Conservation (phyloP, 345 rosid genomes). For the Draba incana region DNA sequence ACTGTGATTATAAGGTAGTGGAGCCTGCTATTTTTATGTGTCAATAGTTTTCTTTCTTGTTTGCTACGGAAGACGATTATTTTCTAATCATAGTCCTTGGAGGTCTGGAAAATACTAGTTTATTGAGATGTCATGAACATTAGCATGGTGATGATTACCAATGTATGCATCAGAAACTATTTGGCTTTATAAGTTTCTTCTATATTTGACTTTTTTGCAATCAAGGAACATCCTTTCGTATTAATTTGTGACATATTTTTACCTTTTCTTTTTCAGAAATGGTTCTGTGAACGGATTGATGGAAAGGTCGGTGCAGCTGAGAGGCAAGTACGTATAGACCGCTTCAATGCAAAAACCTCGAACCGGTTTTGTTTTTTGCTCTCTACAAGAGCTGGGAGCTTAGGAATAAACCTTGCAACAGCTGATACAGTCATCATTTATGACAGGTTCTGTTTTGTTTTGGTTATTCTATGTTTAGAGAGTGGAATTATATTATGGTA, state of each 20-base stretch:
- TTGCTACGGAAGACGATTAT: too few relatives aligned
- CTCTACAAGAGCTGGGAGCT: constrained; percentile 99
- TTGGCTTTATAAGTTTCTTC: too few relatives aligned
- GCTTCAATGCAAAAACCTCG: constrained; percentile 90
- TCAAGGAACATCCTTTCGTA: background rate
- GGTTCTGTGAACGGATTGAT: constrained; percentile 95
- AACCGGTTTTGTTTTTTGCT: constrained; percentile 94
- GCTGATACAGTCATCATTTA: constrained; percentile 98
- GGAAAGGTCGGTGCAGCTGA: constrained; percentile 99
- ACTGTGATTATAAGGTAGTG: constrained; percentile 73
- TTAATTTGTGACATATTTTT: constrained; percentile 10
- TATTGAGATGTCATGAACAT: too few relatives aligned
- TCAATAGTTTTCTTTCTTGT: too few relatives aligned
- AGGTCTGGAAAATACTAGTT: too few relatives aligned
- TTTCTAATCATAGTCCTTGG: too few relatives aligned
- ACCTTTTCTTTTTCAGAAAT: constrained; percentile 55
- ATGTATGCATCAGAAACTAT: too few relatives aligned
- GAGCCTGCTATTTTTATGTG: too few relatives aligned
- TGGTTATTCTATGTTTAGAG: too few relatives aligned
- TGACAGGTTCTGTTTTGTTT: constrained; percentile 62
- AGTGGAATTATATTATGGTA: too few relatives aligned
- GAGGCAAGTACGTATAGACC: constrained; percentile 96
- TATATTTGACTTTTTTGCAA: too few relatives aligned
- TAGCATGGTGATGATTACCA: too few relatives aligned
- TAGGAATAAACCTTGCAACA: constrained; percentile 99